phyloP scores from a whole-genome alignment of 169 alveolate species.

The Plasmodium fragile region DNA sequence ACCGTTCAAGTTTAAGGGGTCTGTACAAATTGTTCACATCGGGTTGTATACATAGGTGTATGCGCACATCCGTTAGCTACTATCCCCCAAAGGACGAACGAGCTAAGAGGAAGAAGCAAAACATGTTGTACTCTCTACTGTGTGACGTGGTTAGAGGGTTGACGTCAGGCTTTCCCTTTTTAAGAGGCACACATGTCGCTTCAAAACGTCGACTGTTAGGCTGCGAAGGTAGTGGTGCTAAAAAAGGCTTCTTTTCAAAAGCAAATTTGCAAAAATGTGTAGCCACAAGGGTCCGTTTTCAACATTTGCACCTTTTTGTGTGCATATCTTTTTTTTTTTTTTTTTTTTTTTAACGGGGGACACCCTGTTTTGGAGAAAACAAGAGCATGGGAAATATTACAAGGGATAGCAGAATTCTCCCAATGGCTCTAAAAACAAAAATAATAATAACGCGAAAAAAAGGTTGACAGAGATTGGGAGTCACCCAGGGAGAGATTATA shows the following conservation, averaged over 20 bases:
- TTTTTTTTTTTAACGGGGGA: neutral
- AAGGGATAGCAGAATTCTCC: neutral
- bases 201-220: neutral
- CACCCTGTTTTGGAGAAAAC: neutral
- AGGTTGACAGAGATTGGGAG: neutral
- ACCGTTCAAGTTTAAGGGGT: neutral
- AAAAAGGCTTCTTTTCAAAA: neutral
- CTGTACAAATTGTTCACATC: neutral
- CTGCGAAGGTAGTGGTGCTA: neutral
- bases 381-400: neutral
- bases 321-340: neutral
- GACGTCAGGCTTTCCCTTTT: neutral
- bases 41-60: neutral
- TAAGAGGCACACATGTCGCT: neutral
- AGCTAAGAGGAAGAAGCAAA: neutral
- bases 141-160: neutral
- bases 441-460: neutral
- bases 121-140: neutral
- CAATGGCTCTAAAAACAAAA: neutral
- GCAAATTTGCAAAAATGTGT: neutral
- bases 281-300: neutral
- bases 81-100: neutral
- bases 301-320: neutral
- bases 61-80: neutral
- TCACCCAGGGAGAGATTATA: neutral